Base-by-base conservation (phyloP, 345 rosid genomes). In the Linum lewisii region DNA sequence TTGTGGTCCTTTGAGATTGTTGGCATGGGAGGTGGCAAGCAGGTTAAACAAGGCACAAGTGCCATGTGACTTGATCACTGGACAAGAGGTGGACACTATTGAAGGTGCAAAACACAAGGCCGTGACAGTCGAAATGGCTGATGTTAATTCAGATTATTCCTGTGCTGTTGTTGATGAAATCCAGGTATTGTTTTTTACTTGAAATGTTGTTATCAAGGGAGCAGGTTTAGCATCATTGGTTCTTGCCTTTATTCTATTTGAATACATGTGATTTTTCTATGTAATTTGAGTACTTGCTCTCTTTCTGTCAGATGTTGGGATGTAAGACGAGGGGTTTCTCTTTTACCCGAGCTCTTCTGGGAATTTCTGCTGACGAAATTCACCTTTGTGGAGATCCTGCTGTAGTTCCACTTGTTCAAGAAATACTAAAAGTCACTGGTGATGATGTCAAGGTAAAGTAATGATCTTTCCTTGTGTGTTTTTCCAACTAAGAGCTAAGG, bases 361-460 rank as follows among this genome's bases (percentile, higher is more conserved):
- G 95, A 55, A 78, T 91, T 51, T 79, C 93, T 45, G 88, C 92
- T 60, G 76, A 88, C 62, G 95, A 92, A 73, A 82, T 91, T 65
- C 98, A 91, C 74, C 84, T 91, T 71, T 91, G 98, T 67, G 98
- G 98, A 55, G 98, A 91, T 74, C 72, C 95, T 37, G 96, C 96
- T 60, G 86, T 82, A 0, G 90, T 88, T 64, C 83, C 92, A 61
- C 88, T 88, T 63, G 73, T 91, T 77, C 74, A 84, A 72, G 87
- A 86, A 69, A 86, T 91, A 52, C 75, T 88, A 52, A 71, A 79
- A 79, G 92, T 71, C 62, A 86, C 98, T 44, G 90, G 82, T 24
- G 98, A 91, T 75, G 75, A 77, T 71, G 76, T 91, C 11, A 58
- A 79, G 95, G 97, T 87, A 79, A 47, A 56, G 51, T 38, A 58